Conservation (phyloP, 73 alveolate genomes). For the Urostyla sp. region DNA sequence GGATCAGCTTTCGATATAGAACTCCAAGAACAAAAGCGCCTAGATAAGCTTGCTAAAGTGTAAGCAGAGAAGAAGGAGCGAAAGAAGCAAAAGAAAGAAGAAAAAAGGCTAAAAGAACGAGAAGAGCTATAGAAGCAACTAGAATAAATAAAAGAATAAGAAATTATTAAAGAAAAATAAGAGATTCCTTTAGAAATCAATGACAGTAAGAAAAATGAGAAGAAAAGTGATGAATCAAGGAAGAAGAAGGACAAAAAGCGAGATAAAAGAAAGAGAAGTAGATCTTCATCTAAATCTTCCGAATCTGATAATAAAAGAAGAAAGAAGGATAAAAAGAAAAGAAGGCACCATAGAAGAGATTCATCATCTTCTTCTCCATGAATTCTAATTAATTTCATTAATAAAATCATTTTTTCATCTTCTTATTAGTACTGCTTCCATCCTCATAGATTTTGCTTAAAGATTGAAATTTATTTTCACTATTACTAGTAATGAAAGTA, state of each 20-base stretch:
- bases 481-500: too few species aligned
- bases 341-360: constrained; percentile 17
- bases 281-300: not conserved
- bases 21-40: constrained; percentile 79
- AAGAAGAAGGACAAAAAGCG: not conserved
- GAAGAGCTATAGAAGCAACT: constrained; percentile 58
- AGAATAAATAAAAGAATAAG: constrained; percentile 30
- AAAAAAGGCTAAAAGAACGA: constrained; percentile 51
- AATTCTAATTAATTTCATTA: too few species aligned
- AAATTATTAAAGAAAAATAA: not conserved
- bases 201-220: not conserved
- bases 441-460: too few species aligned
- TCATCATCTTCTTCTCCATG: too few species aligned
- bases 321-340: constrained; percentile 11
- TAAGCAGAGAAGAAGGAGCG: constrained; percentile 55
- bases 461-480: too few species aligned
- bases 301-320: not conserved
- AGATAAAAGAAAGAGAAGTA: constrained; percentile 2
- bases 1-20: constrained; percentile 96
- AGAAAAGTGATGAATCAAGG: too few species aligned
- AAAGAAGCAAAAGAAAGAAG: constrained; percentile 77
- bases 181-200: constrained; percentile 3
- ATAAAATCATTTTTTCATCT: too few species aligned
- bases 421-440: too few species aligned
- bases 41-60: constrained; percentile 67